A percentile compares a stretch with the other conserved stretches of the same genome.
phyloP scores from a whole-genome alignment of 1,284 basidiomycete genomes.

The Fomitopsis schrenkii region DNA sequence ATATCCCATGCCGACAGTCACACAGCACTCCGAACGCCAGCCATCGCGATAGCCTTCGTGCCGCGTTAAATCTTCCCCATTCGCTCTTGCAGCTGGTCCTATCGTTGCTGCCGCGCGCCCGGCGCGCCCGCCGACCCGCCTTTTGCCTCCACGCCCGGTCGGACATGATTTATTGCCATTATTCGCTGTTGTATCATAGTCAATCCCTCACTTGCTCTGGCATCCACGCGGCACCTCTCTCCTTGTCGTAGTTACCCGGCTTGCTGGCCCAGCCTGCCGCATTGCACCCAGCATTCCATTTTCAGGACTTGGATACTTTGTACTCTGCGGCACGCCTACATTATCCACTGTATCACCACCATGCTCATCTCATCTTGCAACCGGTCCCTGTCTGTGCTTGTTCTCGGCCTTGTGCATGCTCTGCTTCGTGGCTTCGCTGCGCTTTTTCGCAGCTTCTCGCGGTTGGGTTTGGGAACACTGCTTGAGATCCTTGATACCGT shows the following conservation, averaged over 20 bases:
- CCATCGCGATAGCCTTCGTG: constrained; percentile 7
- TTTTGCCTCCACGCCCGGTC: not conserved
- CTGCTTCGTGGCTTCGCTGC: not conserved
- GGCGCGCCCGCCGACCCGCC: not conserved
- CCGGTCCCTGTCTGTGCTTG: not conserved
- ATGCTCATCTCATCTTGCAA: not conserved
- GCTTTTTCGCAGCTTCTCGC: no score
- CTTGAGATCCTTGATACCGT: not conserved
- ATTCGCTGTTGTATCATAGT: constrained; percentile 2
- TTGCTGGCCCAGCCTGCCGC: constrained; percentile 7
- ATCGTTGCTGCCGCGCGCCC: constrained; percentile 1
- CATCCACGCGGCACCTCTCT: not conserved
- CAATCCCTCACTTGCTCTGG: not conserved
- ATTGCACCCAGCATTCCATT: not conserved
- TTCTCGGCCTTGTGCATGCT: not conserved
- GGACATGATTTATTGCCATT: not conserved
- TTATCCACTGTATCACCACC: not conserved
- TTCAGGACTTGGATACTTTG: not conserved
- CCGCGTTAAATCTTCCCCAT: constrained; percentile 5
- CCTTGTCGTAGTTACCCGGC: constrained; percentile 4
- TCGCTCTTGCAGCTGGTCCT: constrained; percentile 2
- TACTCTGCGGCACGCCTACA: not conserved
- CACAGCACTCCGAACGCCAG: constrained; percentile 12
- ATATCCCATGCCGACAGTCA: constrained; percentile 10
- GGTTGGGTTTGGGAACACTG: not conserved